These are phyloP conservation scores for Vigna unguiculata DNA, from an alignment of 306 rosid species.

Conservation along the genomic window DNA sequence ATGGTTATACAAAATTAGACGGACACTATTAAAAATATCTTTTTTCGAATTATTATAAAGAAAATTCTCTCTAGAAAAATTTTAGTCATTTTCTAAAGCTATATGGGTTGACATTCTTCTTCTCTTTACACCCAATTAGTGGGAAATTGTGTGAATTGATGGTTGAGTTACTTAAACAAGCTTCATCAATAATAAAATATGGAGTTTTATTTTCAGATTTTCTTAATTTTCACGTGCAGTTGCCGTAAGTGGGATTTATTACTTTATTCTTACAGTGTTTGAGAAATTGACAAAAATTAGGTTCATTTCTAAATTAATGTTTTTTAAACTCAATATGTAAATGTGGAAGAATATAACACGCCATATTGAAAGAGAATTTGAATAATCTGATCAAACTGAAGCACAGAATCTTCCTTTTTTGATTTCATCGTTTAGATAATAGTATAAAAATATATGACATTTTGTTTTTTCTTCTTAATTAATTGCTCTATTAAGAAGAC, in stretches of 20 bases:
- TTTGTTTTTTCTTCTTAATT: not conserved
- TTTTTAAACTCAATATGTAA: slow-evolving; percentile 50
- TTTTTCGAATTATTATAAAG: no score
- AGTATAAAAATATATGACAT: slow-evolving; percentile 8
- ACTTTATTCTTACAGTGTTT: slow-evolving; percentile 50
- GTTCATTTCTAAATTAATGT: slow-evolving; percentile 37
- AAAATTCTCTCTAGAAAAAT: no score
- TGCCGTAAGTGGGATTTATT: not conserved
- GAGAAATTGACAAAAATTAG: slow-evolving; percentile 55
- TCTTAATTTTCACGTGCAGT: not conserved
- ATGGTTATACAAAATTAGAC: no score
- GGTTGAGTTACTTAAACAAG: not conserved
- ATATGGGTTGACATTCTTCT: slow-evolving; percentile 9
- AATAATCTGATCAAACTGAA: slow-evolving; percentile 68
- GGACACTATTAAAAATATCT: no score
- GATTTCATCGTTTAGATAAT: slow-evolving; percentile 57
- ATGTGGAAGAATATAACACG: slow-evolving; percentile 56
- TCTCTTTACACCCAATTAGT: not conserved
- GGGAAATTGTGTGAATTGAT: not conserved
- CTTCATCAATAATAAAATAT: slow-evolving; percentile 11
- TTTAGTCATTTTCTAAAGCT: not conserved
- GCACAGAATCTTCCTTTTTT: slow-evolving; percentile 59
- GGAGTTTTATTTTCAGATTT: not conserved
- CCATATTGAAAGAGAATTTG: slow-evolving; percentile 69
- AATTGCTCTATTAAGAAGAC: not conserved